Base-by-base conservation (phyloP, 2,329 filamentous ascomycete species). In the Orbilia brochopaga region DNA sequence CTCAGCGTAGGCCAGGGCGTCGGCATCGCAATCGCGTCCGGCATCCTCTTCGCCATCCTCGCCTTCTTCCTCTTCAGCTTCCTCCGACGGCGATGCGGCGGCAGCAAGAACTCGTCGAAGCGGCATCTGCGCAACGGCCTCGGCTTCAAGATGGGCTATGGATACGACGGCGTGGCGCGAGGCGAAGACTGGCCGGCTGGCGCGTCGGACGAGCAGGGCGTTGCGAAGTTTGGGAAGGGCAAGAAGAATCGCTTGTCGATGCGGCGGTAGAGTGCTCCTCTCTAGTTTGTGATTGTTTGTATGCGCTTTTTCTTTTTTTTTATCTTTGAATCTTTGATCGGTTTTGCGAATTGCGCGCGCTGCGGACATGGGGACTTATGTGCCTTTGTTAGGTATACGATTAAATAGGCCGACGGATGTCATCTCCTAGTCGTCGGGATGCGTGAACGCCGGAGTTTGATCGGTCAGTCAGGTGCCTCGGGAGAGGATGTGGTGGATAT, bases 221-320 rank as follows among this genome's bases (percentile, higher is more conserved):
- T 48, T 19, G 44, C 44, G n/a, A 48, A 48, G 19, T 48, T 21
- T 11, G 44, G 44, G 6, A 48, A 48, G 44, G 44, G 44, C 44
- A 48, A 48, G 44, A 48, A 48, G 44, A 48, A 48, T 48, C 44
- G 44, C n/a, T 48, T 48, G 44, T 48, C 44, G 44, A 48, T 48
- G 44, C 44, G 44, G 44, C 44, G 44, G 44, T 48, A 48, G 44
- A 48, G n/a, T 19, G n/a, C 19, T 48, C 19, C n/a, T 17, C 8
- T 48, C 19, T 48, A 5, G 15, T 19, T 48, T 42, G 37, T 32
- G 27, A 32, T 3, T 3, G 19, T 48, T 48, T n/a, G n/a, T n/a
- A n/a, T n/a, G n/a, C n/a, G n/a, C 17, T 15, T 48, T 48, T 48
- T 48, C 19, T 13, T 42, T 42, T 15, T 42, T 42, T 42, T 42